Percentiles rank a stretch among this genome's conserved stretches.
Conservation (phyloP, 2,329 filamentous ascomycete species). For the Thermochaetoides dissita region DNA sequence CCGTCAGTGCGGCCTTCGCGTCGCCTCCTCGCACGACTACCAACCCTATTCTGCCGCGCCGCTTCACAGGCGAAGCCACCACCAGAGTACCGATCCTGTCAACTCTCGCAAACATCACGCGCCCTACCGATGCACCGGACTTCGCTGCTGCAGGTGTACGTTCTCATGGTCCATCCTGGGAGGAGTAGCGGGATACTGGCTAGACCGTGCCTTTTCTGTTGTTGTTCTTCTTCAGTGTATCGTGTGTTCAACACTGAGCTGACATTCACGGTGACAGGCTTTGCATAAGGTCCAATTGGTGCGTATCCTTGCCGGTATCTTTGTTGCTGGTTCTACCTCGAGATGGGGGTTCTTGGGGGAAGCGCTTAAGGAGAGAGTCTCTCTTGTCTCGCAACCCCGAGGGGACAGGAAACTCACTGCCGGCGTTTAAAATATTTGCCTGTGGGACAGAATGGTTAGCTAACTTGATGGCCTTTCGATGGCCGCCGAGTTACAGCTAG, state of each 20-base stretch:
- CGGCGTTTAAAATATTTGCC: too few species aligned
- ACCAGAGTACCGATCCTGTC: slow-evolving; percentile 65
- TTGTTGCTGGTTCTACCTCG: too few species aligned
- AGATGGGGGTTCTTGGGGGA: too few species aligned
- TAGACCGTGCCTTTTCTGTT: neutral
- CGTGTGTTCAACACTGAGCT: neutral
- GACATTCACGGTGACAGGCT: slow-evolving; percentile 29
- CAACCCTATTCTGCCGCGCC: slow-evolving; percentile 52
- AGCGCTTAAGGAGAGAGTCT: too few species aligned
- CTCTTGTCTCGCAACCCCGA: too few species aligned
- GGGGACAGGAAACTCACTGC: too few species aligned
- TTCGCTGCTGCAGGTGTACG: slow-evolving; percentile 26
- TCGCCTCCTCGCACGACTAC: slow-evolving; percentile 51
- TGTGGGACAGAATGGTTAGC: slow-evolving; percentile 4
- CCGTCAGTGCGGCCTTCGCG: slow-evolving; percentile 55
- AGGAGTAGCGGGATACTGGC: too few species aligned
- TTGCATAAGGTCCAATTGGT: slow-evolving; percentile 66
- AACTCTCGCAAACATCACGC: slow-evolving; percentile 42
- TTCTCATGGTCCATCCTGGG: neutral
- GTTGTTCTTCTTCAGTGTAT: neutral
- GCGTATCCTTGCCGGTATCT: slow-evolving; percentile 25
- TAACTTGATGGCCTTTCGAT: neutral
- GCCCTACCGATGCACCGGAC: slow-evolving; percentile 36
- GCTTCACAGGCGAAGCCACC: slow-evolving; percentile 78
- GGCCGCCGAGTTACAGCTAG: slow-evolving; percentile 44